Evolutionary conservation across 2,329 filamentous ascomycete genomes (phyloP).

Genomic region (Penicillium corylophilum): DNA sequence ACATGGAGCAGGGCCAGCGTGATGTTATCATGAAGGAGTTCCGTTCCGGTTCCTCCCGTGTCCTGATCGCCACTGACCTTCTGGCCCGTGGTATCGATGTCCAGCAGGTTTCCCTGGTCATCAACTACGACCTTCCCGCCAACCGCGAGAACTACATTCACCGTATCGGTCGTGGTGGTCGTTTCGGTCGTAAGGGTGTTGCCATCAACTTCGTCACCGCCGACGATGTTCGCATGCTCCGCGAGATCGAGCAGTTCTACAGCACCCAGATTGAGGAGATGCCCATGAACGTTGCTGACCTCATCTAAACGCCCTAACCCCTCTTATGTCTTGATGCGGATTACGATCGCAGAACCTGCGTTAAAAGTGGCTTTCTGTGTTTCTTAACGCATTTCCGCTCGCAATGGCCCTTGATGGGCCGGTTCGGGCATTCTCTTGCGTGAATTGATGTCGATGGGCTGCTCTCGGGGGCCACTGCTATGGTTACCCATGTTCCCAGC

Average conservation of each 20-base stretch:
- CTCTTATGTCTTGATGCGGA: slow-evolving; percentile 37
- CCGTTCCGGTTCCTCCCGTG: slow-evolving; percentile 90
- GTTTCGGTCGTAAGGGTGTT: slow-evolving; percentile 97
- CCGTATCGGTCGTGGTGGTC: slow-evolving; percentile 90
- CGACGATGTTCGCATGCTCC: slow-evolving; percentile 94
- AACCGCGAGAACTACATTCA: slow-evolving; percentile 99
- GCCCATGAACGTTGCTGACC: slow-evolving; percentile 85
- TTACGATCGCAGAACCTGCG: slow-evolving; percentile 40
- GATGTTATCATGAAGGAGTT: slow-evolving; percentile 99
- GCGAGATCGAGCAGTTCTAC: slow-evolving; percentile 96
- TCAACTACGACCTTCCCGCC: slow-evolving; percentile 97
- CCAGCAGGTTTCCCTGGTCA: slow-evolving; percentile 95
- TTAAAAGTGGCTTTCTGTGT: slow-evolving; percentile 44
- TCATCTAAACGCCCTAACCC: slow-evolving; percentile 43
- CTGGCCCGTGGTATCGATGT: slow-evolving; percentile 99
- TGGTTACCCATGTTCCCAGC: slow-evolving; percentile 40
- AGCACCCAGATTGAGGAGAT: slow-evolving; percentile 98
- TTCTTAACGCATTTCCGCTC: slow-evolving; percentile 33
- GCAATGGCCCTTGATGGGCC: slow-evolving; percentile 17
- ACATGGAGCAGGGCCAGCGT: slow-evolving; percentile 97
- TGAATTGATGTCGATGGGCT: neutral
- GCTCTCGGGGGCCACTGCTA: slow-evolving; percentile 21
- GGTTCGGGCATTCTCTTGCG: neutral
- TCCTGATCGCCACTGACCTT: slow-evolving; percentile 95
- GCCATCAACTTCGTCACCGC: slow-evolving; percentile 99